Base-by-base conservation (phyloP, 2,329 filamentous ascomycete genomes). In the Emydomyces testavorans region DNA sequence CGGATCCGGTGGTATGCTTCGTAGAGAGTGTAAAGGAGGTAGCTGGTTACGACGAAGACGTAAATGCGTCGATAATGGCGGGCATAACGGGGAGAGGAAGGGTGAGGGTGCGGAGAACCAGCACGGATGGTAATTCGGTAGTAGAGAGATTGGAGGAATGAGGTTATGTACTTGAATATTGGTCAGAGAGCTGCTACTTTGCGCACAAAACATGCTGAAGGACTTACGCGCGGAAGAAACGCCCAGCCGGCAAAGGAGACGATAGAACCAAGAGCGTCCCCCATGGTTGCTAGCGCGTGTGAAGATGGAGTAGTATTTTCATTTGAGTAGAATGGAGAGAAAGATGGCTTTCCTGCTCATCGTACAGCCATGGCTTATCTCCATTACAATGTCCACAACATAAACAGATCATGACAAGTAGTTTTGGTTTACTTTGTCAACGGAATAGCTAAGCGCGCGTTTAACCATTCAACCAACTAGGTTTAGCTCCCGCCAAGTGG, bases 21-120 rank as follows among this genome's bases (percentile, higher is more conserved):
- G 70, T 89, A 92, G 58, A 96, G 79, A 39, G 88, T 94, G 73
- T 94, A 95, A 54, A 83, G 68, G 31, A 96, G 84, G 69, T 96
- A 98, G 52, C 78, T 69, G 41, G 82, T 72, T 43, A 96, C 82
- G 59, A 96, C 85, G 56, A 82, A 71, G 61, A 90, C 82, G 63
- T 92, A 81, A 62, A 95, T 90, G 57, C 80, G 78, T 50, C 84
- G 83, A 51, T 87, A 82, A 70, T 96, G 85, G 49, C 76, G 74
- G 53, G 75, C 72, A 63, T 78, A 85, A 55, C 80, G 80, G 1
- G 79, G 74, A n/a, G 76, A 73, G 64, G 85, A 78, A 29, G 83
- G 78, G 56, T 69, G 50, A 69, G 77, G 1, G 83, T 83, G 85
- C 11, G 85, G 84, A 53, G 88, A 81, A 60, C 92, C 92, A 39